These are phyloP conservation scores for Beauveria pseudobassiana DNA, from an alignment of 2,329 filamentous ascomycete species.

Conservation along the genomic window DNA sequence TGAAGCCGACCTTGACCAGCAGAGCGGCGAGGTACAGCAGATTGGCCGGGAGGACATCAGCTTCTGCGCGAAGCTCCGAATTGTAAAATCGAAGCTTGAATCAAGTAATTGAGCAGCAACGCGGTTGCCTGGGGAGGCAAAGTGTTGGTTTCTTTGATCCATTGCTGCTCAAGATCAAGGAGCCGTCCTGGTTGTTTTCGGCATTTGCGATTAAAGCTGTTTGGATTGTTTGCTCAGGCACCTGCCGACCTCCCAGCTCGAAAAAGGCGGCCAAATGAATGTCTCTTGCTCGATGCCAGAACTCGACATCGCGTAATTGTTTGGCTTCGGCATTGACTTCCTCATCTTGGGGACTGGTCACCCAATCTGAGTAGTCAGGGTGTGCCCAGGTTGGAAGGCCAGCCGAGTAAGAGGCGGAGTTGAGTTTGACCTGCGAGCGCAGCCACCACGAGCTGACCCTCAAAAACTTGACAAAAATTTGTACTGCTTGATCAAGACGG, in stretches of 20 bases:
- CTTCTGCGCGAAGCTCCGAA: slow-evolving; percentile 64
- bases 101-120: slow-evolving; percentile 87
- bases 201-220: slow-evolving; percentile 32
- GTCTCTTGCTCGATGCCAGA: slow-evolving; percentile 75
- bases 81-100: slow-evolving; percentile 97
- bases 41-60: slow-evolving; percentile 81
- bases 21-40: slow-evolving; percentile 86
- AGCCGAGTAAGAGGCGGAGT: slow-evolving; percentile 40
- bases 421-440: slow-evolving; percentile 43
- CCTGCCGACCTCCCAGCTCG: slow-evolving; percentile 68
- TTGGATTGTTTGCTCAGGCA: slow-evolving; percentile 51
- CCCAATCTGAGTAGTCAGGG: slow-evolving; percentile 59
- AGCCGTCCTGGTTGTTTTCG: slow-evolving; percentile 31
- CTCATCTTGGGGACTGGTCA: slow-evolving; percentile 62
- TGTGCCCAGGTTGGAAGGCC: slow-evolving; percentile 82
- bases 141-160: slow-evolving; percentile 75
- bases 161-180: slow-evolving; percentile 55
- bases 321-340: slow-evolving; percentile 48
- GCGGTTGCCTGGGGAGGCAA: slow-evolving; percentile 80
- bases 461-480: slow-evolving; percentile 87
- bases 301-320: slow-evolving; percentile 60
- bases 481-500: slow-evolving; percentile 85
- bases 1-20: slow-evolving; percentile 94
- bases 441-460: slow-evolving; percentile 97
- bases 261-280: slow-evolving; percentile 80